Evolutionary conservation across 2,329 filamentous ascomycete genomes (phyloP), one percentile per base, ranked within the genome.

Genomic region (Aaosphaeria pasadenensis): DNA sequence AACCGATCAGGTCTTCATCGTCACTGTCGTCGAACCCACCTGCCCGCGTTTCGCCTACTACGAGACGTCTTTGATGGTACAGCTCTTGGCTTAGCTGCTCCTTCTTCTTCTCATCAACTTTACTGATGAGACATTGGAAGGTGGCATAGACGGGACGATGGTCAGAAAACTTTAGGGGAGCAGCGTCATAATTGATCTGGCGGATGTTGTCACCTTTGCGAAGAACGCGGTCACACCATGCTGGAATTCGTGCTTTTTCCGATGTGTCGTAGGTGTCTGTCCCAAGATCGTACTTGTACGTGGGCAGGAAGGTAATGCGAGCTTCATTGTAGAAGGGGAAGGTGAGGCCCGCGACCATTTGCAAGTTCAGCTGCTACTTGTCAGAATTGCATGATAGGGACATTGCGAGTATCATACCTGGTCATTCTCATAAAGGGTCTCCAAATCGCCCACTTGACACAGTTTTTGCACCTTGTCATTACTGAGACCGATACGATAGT

Each of bases 171-270:
- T 81, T 83, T 33, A 99, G 76, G 30, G 89, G 85, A 4, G 91
- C 91, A 45, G 83, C 86, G 61, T 89, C 83, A 70, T 99, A 99
- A 31, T 88, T 81, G 7, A 88, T 76, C 66, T 97, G 94, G 39
- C 85, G 84, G 33, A 99, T 79, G 57, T 90, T 91, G 50, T 82
- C 76, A 6, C 94, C 94, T 72, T 91, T 95, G 50, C 89, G 86
- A 6, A 99, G 74, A 41, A 99, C 88, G 35, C 94, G 88, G 70
- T 99, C 94, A 51, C 91, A 96, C 94, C 94, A 99, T 1, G 94
- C 94, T 3, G 94, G 94, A 53, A 97, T 96, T 11, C 94, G 86
- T 46, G 87, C 85, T 69, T 99, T 99, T 63, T 97, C 92, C 43
- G 92, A 96, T 7, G 88, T 92, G 69, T 99, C 94, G 68, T 96